Evolutionary conservation across 495 filamentous ascomycete genomes (phyloP).

Genomic region (Podospora sp.): DNA sequence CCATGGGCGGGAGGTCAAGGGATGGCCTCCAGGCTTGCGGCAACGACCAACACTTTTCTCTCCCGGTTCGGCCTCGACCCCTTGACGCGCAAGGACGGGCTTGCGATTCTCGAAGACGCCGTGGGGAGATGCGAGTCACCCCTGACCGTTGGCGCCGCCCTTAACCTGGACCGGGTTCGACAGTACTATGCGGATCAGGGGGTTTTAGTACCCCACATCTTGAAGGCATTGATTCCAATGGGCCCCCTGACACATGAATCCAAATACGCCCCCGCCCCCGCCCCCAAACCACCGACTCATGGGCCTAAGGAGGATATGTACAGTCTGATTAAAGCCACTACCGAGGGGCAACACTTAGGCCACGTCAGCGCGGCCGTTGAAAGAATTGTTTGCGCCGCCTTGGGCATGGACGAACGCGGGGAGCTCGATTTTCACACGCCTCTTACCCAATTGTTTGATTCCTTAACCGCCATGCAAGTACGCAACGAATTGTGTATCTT

Average conservation of each 20-base stretch:
- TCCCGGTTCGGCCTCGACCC: constrained; percentile 24
- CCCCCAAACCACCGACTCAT: not conserved
- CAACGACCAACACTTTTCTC: constrained; percentile 24
- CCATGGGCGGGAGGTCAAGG: constrained; percentile 35
- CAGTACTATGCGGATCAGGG: constrained; percentile 29
- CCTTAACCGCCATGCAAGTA: constrained; percentile 35
- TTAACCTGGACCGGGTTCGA: constrained; percentile 31
- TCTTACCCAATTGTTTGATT: constrained; percentile 37
- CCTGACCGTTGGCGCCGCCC: constrained; percentile 27
- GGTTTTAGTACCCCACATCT: constrained; percentile 22
- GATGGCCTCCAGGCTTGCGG: constrained; percentile 26
- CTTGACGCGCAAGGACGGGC: constrained; percentile 21
- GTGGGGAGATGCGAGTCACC: constrained; percentile 18
- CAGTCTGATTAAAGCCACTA: too few species aligned
- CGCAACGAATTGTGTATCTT: constrained; percentile 34
- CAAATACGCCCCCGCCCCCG: too few species aligned
- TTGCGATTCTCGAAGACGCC: constrained; percentile 24
- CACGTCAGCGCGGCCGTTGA: too few species aligned
- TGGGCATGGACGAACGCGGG: too few species aligned
- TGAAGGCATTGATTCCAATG: too few species aligned
- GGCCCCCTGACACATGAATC: too few species aligned
- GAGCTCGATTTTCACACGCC: constrained; percentile 31
- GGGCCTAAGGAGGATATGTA: too few species aligned
- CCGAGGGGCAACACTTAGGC: too few species aligned
- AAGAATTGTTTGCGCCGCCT: too few species aligned